Evolutionary conservation across 2,329 filamentous ascomycete genomes (phyloP).

Genomic region (Aspergillus sp.): DNA sequence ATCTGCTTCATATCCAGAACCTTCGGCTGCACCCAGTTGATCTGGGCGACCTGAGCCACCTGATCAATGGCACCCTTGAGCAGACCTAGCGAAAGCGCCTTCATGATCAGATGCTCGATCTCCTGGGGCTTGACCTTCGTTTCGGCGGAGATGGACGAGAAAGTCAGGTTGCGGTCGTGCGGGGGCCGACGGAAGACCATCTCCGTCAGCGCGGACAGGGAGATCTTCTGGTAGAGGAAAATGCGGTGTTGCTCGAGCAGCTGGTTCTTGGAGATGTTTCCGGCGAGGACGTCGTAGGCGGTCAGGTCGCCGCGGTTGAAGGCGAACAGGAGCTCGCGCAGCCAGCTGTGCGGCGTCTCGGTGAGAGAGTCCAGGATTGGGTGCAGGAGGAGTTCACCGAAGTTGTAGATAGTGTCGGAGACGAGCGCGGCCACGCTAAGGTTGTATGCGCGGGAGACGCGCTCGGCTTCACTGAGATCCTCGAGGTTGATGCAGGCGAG

Average conservation of each 20-base stretch:
- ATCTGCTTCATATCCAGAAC: conserved; percentile 96
- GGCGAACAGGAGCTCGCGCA: conserved; percentile 92
- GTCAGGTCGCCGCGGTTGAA: conserved; percentile 94
- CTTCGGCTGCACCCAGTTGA: conserved; percentile 99
- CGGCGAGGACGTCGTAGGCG: conserved; percentile 80
- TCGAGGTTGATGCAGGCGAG: conserved; percentile 90
- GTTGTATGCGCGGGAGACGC: conserved; percentile 83
- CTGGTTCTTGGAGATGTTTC: conserved; percentile 76
- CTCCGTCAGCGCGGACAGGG: conserved; percentile 92
- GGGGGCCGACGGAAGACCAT: conserved; percentile 93
- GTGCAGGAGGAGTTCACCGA: conserved; percentile 96
- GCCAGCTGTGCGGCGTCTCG: conserved; percentile 76
- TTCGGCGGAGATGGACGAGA: conserved; percentile 82
- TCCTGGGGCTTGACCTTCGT: conserved; percentile 89
- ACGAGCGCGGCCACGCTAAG: conserved; percentile 89
- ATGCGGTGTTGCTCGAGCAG: conserved; percentile 76
- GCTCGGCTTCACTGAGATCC: conserved; percentile 71
- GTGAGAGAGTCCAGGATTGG: conserved; percentile 86
- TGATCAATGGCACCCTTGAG: conserved; percentile 93
- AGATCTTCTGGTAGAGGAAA: conserved; percentile 96
- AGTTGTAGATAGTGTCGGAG: conserved; percentile 97
- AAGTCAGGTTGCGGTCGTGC: conserved; percentile 93
- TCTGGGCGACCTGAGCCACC: conserved; percentile 88
- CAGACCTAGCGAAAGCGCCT: conserved; percentile 90
- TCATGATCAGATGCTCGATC: conserved; percentile 99